Percentiles rank a stretch among this genome's conserved stretches.
phyloP scores from a whole-genome alignment of 208 protist genomes.

The Sergeia podlipaevii region DNA sequence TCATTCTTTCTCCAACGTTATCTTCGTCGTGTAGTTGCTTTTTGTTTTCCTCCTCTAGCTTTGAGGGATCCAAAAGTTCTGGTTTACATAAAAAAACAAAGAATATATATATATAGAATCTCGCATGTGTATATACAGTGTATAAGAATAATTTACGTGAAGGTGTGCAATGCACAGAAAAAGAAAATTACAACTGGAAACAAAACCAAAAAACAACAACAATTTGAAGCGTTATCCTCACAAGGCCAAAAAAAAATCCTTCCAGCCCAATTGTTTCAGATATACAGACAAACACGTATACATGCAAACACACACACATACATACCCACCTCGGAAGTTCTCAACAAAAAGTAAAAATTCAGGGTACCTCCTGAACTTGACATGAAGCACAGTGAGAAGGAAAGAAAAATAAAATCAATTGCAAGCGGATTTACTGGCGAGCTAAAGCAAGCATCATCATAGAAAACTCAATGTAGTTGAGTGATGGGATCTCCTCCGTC shows the following conservation, averaged over 20 bases:
- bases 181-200: background rate
- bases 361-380: background rate
- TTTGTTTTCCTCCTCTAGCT: no score
- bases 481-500: constrained; percentile 16
- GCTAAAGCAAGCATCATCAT: constrained; percentile 83
- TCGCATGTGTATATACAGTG: no score
- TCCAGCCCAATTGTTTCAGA: no score
- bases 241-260: no score
- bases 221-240: no score
- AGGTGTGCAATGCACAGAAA: background rate
- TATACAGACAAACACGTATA: background rate
- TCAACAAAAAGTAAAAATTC: background rate
- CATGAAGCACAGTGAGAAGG: constrained; percentile 6
- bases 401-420: constrained; percentile 6
- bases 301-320: background rate
- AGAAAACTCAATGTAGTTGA: constrained; percentile 86
- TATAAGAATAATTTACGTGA: no score
- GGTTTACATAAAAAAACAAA: no score
- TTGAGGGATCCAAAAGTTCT: no score
- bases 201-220: background rate
- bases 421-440: constrained; percentile 27
- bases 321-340: background rate
- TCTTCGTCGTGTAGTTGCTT: no score
- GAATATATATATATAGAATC: no score
- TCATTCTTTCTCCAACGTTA: no score